Conservation (phyloP, 441 rosid species). For the Pelargonium citronellum region DNA sequence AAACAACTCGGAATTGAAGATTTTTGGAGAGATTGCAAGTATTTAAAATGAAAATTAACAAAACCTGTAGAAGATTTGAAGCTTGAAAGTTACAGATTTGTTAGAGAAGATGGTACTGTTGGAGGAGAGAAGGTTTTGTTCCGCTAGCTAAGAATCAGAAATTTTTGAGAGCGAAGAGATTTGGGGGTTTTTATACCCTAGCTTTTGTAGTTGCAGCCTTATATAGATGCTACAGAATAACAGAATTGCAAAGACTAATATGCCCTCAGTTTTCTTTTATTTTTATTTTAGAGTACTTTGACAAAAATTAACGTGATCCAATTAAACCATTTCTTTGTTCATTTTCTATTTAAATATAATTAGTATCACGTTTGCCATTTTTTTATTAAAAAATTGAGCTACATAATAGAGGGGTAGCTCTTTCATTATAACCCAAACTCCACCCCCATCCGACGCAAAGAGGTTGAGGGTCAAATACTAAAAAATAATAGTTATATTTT, state of each 20-base stretch:
- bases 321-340: too few species aligned
- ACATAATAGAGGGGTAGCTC: too few species aligned
- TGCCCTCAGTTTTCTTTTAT: not conserved
- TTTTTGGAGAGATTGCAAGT: not conserved
- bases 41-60: not conserved
- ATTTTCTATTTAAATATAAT: too few species aligned
- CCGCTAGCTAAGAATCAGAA: not conserved
- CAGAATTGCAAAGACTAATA: not conserved
- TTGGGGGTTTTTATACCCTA: slow-evolving; percentile 79
- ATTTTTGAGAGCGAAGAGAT: slow-evolving; percentile 51
- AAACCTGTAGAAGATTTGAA: not conserved
- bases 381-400: too few species aligned
- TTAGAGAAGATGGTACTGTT: not conserved
- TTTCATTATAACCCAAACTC: too few species aligned
- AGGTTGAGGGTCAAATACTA: too few species aligned
- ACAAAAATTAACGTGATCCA: too few species aligned
- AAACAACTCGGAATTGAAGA: not conserved
- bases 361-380: too few species aligned
- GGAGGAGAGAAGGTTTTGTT: not conserved
- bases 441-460: too few species aligned
- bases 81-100: not conserved
- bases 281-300: too few species aligned
- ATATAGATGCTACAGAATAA: slow-evolving; percentile 45
- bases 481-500: too few species aligned
- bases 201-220: slow-evolving; percentile 57